phyloP scores from a whole-genome alignment of 2,329 filamentous ascomycete species.

The Trichoderma simmonsii region DNA sequence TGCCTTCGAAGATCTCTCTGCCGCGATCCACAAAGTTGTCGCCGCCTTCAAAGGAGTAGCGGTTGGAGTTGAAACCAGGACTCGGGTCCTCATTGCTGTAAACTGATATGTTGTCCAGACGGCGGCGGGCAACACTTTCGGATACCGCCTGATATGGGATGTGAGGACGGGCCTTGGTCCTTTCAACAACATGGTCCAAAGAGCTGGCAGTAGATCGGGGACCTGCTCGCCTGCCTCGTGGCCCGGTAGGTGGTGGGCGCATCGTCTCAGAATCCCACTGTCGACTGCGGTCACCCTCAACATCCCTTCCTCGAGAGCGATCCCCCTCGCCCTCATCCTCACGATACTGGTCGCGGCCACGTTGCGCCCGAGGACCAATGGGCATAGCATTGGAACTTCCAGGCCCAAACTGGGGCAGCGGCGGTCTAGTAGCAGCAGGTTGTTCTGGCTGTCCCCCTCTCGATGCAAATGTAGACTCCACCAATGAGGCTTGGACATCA shows the following conservation, averaged over 20 bases:
- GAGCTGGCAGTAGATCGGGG: conserved; percentile 24
- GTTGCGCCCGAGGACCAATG: conserved; percentile 34
- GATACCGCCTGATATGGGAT: conserved; percentile 57
- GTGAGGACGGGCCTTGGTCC: conserved; percentile 42
- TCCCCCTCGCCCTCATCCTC: conserved; percentile 13
- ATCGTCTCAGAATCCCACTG: neutral
- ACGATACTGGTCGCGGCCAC: conserved; percentile 15
- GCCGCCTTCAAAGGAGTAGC: conserved; percentile 69
- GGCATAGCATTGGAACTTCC: conserved; percentile 36
- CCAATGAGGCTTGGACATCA: conserved; percentile 48
- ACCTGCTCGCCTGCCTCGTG: conserved; percentile 37
- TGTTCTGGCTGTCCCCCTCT: conserved; percentile 21
- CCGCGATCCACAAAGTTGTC: conserved; percentile 68
- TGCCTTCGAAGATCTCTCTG: conserved; percentile 65
- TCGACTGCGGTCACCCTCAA: conserved; percentile 12
- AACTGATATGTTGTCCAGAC: conserved; percentile 56
- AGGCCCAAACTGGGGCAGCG: conserved; percentile 21
- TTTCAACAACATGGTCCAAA: conserved; percentile 26
- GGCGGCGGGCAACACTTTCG: conserved; percentile 59
- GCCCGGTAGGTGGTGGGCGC: conserved; percentile 33
- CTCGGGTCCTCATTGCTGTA: conserved; percentile 44
- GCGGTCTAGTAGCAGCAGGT: conserved; percentile 7
- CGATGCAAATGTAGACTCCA: conserved; percentile 37
- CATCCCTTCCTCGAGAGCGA: neutral
- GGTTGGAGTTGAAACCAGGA: conserved; percentile 52